Conservation (phyloP, 148 eudicot genomes). For the Heliamphora exappendiculata region DNA sequence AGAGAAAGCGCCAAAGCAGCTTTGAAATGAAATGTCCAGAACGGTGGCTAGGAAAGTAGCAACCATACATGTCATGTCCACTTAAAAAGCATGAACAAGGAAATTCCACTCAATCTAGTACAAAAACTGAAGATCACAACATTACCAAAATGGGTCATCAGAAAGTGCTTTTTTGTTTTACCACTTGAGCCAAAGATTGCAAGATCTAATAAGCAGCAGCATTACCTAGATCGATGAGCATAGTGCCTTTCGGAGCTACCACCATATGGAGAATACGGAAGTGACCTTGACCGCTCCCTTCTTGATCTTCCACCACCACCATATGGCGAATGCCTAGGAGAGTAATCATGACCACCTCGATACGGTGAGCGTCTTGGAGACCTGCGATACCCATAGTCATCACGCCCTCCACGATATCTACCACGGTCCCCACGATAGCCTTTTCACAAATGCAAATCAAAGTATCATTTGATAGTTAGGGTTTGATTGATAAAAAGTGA, state of each 20-base stretch:
- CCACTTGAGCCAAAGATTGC: neutral
- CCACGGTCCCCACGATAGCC: conserved; percentile 67
- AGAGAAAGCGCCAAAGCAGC: too few species aligned
- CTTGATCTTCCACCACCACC: conserved; percentile 88
- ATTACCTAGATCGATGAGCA: conserved; percentile 61
- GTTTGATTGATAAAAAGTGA: neutral
- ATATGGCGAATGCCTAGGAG: conserved; percentile 72
- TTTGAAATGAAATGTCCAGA: too few species aligned
- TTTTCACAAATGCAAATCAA: conserved; percentile 13
- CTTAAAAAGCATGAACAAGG: neutral
- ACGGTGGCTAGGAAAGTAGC: neutral
- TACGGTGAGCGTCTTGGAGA: conserved; percentile 90
- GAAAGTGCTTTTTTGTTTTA: neutral
- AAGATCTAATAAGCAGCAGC: neutral
- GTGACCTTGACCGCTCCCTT: conserved; percentile 79
- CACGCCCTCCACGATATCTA: conserved; percentile 68
- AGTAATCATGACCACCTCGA: conserved; percentile 67
- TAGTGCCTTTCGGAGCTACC: conserved; percentile 67
- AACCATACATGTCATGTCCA: neutral
- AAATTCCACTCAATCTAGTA: neutral
- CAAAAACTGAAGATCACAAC: neutral
- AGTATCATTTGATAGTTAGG: neutral
- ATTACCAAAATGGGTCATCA: neutral
- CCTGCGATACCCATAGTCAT: conserved; percentile 72
- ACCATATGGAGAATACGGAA: conserved; percentile 62